These are phyloP conservation scores for Dillenia turbinata DNA, from an alignment of 164 flowering plant genomes.

Conservation along the genomic window DNA sequence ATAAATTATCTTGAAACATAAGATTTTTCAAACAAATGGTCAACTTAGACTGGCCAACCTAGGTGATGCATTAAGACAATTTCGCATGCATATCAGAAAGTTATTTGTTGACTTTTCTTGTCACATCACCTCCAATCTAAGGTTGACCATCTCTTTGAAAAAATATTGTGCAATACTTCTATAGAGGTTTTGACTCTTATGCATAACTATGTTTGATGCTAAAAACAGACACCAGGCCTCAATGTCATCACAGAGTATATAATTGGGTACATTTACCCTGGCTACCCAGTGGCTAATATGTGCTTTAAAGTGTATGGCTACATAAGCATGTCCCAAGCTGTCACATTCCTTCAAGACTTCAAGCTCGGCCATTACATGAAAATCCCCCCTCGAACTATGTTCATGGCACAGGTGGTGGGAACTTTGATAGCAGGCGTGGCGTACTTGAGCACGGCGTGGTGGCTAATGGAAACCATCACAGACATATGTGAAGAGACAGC, in stretches of 20 bases:
- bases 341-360: conserved; percentile 82
- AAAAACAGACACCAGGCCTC: conserved; percentile 54
- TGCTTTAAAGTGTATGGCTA: conserved; percentile 92
- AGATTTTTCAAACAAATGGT: no score
- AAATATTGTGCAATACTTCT: no score
- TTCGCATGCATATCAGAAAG: no score
- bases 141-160: no score
- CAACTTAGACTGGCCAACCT: no score
- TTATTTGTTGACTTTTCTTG: no score
- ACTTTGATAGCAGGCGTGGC: conserved; percentile 53
- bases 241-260: conserved; percentile 76
- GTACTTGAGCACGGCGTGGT: conserved; percentile 81
- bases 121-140: no score
- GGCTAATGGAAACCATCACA: conserved; percentile 66
- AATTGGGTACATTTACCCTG: conserved; percentile 81
- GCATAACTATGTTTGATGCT: neutral
- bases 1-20: no score
- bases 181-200: neutral
- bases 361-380: conserved; percentile 98
- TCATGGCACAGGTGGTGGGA: conserved; percentile 88
- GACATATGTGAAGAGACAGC: conserved; percentile 48
- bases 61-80: no score
- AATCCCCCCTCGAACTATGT: conserved; percentile 88
- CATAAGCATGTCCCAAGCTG: conserved; percentile 77
- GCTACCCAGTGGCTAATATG: conserved; percentile 82